Percentiles rank a stretch among this genome's conserved stretches.
These are phyloP conservation scores for Senecio squalidus DNA, from an alignment of 140 eudicot species.

Conservation along the genomic window DNA sequence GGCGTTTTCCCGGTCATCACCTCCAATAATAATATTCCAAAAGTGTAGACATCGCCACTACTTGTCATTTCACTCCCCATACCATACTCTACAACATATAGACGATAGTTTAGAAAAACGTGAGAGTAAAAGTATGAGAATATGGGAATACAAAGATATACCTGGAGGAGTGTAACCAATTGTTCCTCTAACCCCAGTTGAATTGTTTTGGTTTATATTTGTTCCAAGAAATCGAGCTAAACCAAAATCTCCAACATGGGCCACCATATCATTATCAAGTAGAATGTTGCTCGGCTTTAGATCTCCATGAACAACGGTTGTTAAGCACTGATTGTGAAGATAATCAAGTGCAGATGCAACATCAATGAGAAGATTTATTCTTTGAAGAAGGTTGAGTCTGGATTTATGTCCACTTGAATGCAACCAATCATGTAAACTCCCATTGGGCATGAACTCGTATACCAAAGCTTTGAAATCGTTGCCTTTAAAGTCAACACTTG, in stretches of 20 bases:
- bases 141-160: not conserved
- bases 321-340: not conserved
- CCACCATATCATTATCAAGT: not conserved
- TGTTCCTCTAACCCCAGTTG: not conserved
- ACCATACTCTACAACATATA: not conserved
- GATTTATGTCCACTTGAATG: not conserved
- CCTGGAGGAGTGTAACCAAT: conserved; percentile 4
- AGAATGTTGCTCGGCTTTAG: not conserved
- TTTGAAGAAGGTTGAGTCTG: not conserved
- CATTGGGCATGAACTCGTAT: conserved; percentile 1
- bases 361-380: not conserved
- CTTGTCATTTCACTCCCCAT: not conserved
- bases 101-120: not conserved
- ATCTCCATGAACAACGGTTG: not conserved
- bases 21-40: not conserved
- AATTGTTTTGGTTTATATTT: not conserved
- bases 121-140: not conserved
- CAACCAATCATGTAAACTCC: conserved; percentile 4
- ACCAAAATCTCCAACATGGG: not conserved
- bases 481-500: conserved; percentile 2
- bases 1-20: not conserved
- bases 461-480: conserved; percentile 4
- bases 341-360: not conserved
- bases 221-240: not conserved
- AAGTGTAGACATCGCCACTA: not conserved